A percentile compares a stretch with the other conserved stretches of the same genome.
phyloP scores from a whole-genome alignment of 139 green algal genomes.

The Chlorella sp. region DNA sequence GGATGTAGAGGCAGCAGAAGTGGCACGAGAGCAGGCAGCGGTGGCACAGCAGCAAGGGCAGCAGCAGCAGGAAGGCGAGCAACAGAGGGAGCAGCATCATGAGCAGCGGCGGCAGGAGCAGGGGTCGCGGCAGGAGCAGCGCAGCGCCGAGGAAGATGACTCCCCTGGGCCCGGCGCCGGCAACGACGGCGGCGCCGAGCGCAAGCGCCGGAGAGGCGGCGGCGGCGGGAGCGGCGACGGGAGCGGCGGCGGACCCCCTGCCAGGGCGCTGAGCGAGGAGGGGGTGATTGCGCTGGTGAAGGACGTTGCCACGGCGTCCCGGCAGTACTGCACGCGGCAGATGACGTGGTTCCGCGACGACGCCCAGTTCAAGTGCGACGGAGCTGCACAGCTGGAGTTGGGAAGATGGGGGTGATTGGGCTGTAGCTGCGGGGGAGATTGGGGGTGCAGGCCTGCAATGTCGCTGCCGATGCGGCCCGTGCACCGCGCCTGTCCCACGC shows the following conservation, averaged over 20 bases:
- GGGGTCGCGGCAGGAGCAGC: no score
- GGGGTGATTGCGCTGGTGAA: conserved; percentile 46
- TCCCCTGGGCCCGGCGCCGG: not conserved
- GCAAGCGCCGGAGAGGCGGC: not conserved
- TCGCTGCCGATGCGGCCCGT: not conserved
- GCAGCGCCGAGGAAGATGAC: no score
- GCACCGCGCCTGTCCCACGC: not conserved
- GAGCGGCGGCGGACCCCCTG: not conserved
- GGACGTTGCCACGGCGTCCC: conserved; percentile 64
- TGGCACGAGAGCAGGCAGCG: not conserved
- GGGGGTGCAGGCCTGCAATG: not conserved
- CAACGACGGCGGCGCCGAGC: not conserved
- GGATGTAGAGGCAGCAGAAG: not conserved
- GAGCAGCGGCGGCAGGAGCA: no score
- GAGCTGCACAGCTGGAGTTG: not conserved
- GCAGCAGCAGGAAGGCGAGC: not conserved
- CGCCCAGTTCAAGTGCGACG: conserved; percentile 52
- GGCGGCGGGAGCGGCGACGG: not conserved
- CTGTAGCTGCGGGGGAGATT: not conserved
- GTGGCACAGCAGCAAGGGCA: conserved; percentile 8
- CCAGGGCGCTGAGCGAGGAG: not conserved
- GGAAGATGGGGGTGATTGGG: not conserved
- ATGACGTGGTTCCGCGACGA: conserved; percentile 83
- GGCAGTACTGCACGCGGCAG: conserved; percentile 76
- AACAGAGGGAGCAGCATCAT: no score